Evolutionary conservation across 257 asterid genomes (phyloP).

Genomic region (Fraxinus cuspidata): DNA sequence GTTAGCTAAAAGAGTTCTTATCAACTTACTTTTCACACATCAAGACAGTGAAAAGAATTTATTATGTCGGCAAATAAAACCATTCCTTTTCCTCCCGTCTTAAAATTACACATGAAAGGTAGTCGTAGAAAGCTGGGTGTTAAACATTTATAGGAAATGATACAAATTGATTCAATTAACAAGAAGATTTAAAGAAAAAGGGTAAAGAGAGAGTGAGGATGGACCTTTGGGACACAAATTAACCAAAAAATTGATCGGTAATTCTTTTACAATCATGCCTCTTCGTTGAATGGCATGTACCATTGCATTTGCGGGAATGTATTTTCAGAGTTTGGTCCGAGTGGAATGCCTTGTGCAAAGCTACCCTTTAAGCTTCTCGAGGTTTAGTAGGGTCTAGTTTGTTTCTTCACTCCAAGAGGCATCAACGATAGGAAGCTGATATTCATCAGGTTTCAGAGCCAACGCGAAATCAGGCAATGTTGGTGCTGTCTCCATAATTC

Average conservation of each 20-base stretch:
- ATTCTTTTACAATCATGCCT: conserved; percentile 10
- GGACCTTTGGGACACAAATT: conserved; percentile 12
- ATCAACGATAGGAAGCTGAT: conserved; percentile 76
- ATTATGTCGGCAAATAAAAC: conserved; percentile 5
- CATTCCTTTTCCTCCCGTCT: neutral
- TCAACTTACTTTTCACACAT: neutral
- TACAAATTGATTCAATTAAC: neutral
- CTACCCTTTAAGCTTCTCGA: conserved; percentile 28
- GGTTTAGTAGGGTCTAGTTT: conserved; percentile 22
- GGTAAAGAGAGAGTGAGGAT: conserved; percentile 6
- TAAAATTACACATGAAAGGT: conserved; percentile 16
- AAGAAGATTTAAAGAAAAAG: neutral
- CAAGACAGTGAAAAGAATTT: neutral
- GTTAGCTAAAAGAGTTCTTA: neutral
- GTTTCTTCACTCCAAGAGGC: conserved; percentile 69
- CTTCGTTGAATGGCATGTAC: neutral
- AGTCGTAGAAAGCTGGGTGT: conserved; percentile 22
- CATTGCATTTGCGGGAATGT: neutral
- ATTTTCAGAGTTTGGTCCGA: conserved; percentile 16
- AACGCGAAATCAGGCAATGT: conserved; percentile 86
- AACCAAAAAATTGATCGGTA: neutral
- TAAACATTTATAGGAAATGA: neutral
- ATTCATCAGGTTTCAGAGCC: conserved; percentile 95
- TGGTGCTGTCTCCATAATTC: conserved; percentile 96
- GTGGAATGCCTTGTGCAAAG: neutral